Percentiles rank a stretch among this genome's conserved stretches.
These are phyloP conservation scores for Datisca glomerata DNA, from an alignment of 306 rosid genomes.

Conservation along the genomic window DNA sequence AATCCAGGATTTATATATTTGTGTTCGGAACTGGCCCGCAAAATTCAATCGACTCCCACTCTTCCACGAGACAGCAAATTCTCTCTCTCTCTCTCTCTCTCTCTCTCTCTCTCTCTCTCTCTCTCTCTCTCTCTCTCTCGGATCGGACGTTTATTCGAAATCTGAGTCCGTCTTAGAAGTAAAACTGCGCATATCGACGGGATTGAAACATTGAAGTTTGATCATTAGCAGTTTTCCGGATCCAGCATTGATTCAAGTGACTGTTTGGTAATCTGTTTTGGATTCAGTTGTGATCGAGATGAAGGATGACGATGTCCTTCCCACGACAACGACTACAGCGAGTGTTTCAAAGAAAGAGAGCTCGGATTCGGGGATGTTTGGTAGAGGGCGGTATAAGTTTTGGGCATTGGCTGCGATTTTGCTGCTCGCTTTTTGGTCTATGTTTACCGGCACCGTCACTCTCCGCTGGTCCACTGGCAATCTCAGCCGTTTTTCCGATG, in stretches of 20 bases:
- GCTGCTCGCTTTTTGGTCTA: slow-evolving; percentile 94
- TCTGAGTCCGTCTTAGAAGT: no score
- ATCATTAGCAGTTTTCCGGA: background rate
- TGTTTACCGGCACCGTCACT: slow-evolving; percentile 95
- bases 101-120: slow-evolving; percentile 4
- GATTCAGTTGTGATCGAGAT: slow-evolving; percentile 26
- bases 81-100: background rate
- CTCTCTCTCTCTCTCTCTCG: no score
- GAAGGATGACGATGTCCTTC: slow-evolving; percentile 88
- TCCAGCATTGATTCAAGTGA: no score
- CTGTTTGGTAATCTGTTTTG: no score
- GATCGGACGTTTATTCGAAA: no score
- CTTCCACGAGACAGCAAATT: background rate
- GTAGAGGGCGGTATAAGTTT: slow-evolving; percentile 79
- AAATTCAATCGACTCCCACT: no score
- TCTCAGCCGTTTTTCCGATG: slow-evolving; percentile 56
- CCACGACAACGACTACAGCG: slow-evolving; percentile 38
- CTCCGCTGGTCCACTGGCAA: slow-evolving; percentile 87
- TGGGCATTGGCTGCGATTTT: slow-evolving; percentile 91
- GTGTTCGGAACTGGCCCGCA: no score
- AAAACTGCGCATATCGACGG: no score
- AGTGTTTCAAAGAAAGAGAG: slow-evolving; percentile 45
- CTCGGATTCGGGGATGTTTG: slow-evolving; percentile 42
- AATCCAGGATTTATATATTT: no score
- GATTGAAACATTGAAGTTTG: background rate